Evolutionary conservation across 208 protist species (phyloP).

Genomic region (Wallacemonas sp.): DNA sequence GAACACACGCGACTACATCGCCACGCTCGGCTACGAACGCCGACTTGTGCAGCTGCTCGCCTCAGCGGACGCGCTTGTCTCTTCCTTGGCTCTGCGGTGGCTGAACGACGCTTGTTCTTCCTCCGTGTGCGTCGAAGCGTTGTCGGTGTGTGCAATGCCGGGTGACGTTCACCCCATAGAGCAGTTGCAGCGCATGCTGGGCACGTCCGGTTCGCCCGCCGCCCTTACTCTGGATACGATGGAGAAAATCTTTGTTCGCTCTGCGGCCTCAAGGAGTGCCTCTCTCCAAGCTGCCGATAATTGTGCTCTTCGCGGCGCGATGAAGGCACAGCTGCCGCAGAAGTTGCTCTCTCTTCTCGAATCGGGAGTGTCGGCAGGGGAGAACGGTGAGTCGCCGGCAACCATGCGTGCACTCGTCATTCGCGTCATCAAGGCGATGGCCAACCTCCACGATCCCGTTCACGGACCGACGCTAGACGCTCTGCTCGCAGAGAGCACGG

Average conservation of each 20-base stretch:
- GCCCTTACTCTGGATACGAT: slow-evolving; percentile 57
- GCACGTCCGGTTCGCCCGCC: slow-evolving; percentile 12
- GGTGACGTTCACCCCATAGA: slow-evolving; percentile 26
- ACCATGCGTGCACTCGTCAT: slow-evolving; percentile 80
- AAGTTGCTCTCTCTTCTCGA: slow-evolving; percentile 64
- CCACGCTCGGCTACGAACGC: slow-evolving; percentile 64
- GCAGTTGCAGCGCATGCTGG: slow-evolving; percentile 36
- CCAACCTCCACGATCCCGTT: slow-evolving; percentile 33
- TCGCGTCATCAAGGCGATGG: slow-evolving; percentile 84
- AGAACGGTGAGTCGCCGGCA: slow-evolving; percentile 34
- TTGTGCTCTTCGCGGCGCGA: slow-evolving; percentile 23
- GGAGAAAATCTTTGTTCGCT: slow-evolving; percentile 41
- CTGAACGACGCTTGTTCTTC: slow-evolving; percentile 60
- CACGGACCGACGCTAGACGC: slow-evolving; percentile 31
- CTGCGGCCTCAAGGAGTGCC: slow-evolving; percentile 17
- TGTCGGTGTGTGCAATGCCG: slow-evolving; percentile 18
- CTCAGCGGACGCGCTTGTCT: neutral
- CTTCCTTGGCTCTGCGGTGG: slow-evolving; percentile 39
- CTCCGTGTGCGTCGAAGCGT: slow-evolving; percentile 53
- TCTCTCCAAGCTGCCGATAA: neutral
- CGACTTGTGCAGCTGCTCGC: slow-evolving; percentile 43
- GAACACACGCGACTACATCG: slow-evolving; percentile 54
- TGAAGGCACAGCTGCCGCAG: slow-evolving; percentile 46
- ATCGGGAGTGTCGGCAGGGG: slow-evolving; percentile 33
- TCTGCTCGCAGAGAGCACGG: slow-evolving; percentile 47